A percentile compares a stretch with the other conserved stretches of the same genome.
Evolutionary conservation across 495 filamentous ascomycete genomes (phyloP).

Genomic region (Antarctomyces pellizariae): DNA sequence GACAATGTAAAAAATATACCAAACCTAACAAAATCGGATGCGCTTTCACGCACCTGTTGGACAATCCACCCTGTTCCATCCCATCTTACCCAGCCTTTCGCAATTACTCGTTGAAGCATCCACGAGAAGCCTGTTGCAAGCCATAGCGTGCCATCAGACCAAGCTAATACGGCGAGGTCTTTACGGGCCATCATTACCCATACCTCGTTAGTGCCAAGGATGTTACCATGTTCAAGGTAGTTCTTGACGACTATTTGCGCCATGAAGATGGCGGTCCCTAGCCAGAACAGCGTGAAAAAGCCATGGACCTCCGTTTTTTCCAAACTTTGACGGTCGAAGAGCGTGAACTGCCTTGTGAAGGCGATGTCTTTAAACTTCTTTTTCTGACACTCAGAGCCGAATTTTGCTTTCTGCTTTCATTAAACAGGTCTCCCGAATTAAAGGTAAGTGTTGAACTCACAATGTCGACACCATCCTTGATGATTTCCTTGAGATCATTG

Average conservation of each 20-base stretch:
- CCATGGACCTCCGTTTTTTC: conserved; percentile 36
- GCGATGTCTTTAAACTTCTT: conserved; percentile 39
- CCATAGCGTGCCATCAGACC: conserved; percentile 46
- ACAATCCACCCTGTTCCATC: conserved; percentile 38
- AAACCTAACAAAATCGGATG: conserved; percentile 18
- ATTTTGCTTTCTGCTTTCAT: too few species aligned
- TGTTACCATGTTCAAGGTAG: conserved; percentile 32
- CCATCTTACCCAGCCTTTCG: conserved; percentile 34
- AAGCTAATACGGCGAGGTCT: conserved; percentile 36
- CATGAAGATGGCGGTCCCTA: conserved; percentile 35
- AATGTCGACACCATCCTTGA: too few species aligned
- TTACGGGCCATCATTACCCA: conserved; percentile 38
- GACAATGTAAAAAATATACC: conserved; percentile 37
- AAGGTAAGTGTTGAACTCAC: too few species aligned
- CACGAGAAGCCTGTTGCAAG: conserved; percentile 31
- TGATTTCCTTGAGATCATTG: too few species aligned
- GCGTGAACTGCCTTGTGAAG: conserved; percentile 43
- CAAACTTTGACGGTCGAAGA: conserved; percentile 46
- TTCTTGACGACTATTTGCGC: conserved; percentile 40
- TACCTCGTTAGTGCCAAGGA: conserved; percentile 45
- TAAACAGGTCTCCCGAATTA: too few species aligned
- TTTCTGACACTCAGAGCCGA: too few species aligned
- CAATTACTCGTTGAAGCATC: conserved; percentile 31
- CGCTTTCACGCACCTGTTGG: conserved; percentile 27
- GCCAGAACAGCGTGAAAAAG: conserved; percentile 59